Evolutionary conservation across 2,329 filamentous ascomycete species (phyloP).

Genomic region (Lizonia empirigonia): DNA sequence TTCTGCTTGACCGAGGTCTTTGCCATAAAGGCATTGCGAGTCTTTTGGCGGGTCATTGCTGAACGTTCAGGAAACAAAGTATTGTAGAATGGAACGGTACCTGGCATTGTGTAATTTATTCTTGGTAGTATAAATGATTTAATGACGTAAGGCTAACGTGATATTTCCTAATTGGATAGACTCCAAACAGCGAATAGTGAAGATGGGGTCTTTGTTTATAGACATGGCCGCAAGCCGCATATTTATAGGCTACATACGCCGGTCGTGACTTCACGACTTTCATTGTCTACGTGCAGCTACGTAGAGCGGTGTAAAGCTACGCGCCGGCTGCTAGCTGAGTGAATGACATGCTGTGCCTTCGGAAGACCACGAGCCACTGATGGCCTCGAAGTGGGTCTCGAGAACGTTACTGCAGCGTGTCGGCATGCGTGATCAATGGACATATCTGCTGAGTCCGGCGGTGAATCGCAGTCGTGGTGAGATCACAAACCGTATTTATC

Average conservation of each 20-base stretch:
- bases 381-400: constrained; percentile 6
- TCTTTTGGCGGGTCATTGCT: constrained; percentile 26
- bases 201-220: background rate
- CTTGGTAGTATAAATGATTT: constrained; percentile 4
- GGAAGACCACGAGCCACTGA: constrained; percentile 14
- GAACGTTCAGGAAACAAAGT: constrained; percentile 12
- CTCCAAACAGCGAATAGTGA: background rate
- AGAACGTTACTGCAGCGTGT: background rate
- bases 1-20: constrained; percentile 30
- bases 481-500: constrained; percentile 7
- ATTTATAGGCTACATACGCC: background rate
- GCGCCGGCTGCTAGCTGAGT: constrained; percentile 9
- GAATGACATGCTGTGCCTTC: constrained; percentile 11
- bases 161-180: constrained; percentile 3
- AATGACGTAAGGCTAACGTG: constrained; percentile 17
- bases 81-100: background rate
- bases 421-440: constrained; percentile 5
- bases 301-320: constrained; percentile 6
- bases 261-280: background rate
- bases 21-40: constrained; percentile 35
- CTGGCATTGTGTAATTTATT: constrained; percentile 10
- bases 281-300: constrained; percentile 3
- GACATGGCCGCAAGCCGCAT: background rate
- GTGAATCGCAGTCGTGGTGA: background rate
- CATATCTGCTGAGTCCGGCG: background rate